These are phyloP conservation scores for Fusarium algeriense DNA, from an alignment of 2,329 filamentous ascomycete species.

Conservation along the genomic window DNA sequence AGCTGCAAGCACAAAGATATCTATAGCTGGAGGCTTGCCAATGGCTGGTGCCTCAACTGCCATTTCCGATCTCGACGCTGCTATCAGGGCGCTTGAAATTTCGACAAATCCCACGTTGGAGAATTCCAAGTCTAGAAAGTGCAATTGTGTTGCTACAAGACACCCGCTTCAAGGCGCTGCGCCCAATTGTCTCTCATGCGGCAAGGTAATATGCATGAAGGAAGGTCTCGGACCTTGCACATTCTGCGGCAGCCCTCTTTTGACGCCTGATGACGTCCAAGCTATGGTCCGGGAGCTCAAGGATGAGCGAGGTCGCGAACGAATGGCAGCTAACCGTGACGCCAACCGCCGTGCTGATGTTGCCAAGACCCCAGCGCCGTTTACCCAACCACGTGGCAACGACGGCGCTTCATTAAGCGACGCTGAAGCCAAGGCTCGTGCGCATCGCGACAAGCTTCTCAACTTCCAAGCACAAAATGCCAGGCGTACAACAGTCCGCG, in stretches of 20 bases:
- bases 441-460: constrained; percentile 84
- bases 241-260: constrained; percentile 81
- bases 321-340: constrained; percentile 83
- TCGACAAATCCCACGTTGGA: constrained; percentile 84
- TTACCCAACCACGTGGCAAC: constrained; percentile 61
- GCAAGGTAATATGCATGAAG: constrained; percentile 94
- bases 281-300: constrained; percentile 86
- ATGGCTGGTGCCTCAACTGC: constrained; percentile 86
- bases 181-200: constrained; percentile 91
- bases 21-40: constrained; percentile 79
- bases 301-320: constrained; percentile 88
- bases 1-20: constrained; percentile 70
- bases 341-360: constrained; percentile 75
- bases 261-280: constrained; percentile 80
- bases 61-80: constrained; percentile 78
- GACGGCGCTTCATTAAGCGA: constrained; percentile 59
- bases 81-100: constrained; percentile 90
- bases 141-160: constrained; percentile 87
- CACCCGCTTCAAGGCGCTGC: constrained; percentile 92
- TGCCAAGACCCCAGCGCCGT: constrained; percentile 70
- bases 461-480: constrained; percentile 89
- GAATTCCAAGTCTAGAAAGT: constrained; percentile 71
- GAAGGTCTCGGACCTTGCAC: constrained; percentile 96
- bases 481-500: constrained; percentile 83
- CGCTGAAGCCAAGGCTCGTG: constrained; percentile 76